Base-by-base conservation (phyloP, 2,329 filamentous ascomycete genomes). In the Monilinia aucupariae region DNA sequence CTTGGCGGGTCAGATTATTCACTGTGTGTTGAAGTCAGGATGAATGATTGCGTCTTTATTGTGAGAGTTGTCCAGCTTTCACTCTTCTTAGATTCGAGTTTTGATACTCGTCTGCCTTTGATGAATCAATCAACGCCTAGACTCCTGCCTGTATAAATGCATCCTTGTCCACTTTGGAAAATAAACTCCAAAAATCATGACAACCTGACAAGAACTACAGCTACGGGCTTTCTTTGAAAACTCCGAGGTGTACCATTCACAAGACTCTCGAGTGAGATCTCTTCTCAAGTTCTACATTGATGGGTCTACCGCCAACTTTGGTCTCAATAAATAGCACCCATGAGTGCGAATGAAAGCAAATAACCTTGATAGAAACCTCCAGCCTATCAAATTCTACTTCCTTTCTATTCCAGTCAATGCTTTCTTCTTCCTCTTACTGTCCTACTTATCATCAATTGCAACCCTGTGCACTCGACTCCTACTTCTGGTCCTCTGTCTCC, bases 401-500 rank as follows among this genome's bases (percentile, higher is more conserved):
- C 27, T 47, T 47, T 56, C 54, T 56, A 32, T 34, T 3, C 4
- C 41, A 7, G 54, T 22, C n/a, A 25, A 12, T 25, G 13, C 30
- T 47, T 47, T 56, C 27, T 34, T 25, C 17, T 56, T 48, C 17
- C 43, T 50, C 50, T 61, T 47, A 13, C 39, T 32, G 15, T 43
- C 37, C 20, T 47, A 59, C 25, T 53, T 50, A 15, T 62, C 59
- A 34, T 59, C 55, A 10, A 10, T 54, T 6, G 51, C 49, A 32
- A 55, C 32, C n/a, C 39, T 53, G 22, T 66, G 67, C 32, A 48
- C 53, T 50, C 68, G 61, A 30, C 64, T 67, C 13, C 68, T 48
- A 45, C 63, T 69, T 39, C 64, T 66, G 20, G 67, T 70, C 59
- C 69, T 67, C 59, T 68, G 65, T 59, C 68, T 67, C 25, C 67